These are phyloP conservation scores for Parmelia sp. DNA, from an alignment of 495 filamentous ascomycete species.

Conservation along the genomic window DNA sequence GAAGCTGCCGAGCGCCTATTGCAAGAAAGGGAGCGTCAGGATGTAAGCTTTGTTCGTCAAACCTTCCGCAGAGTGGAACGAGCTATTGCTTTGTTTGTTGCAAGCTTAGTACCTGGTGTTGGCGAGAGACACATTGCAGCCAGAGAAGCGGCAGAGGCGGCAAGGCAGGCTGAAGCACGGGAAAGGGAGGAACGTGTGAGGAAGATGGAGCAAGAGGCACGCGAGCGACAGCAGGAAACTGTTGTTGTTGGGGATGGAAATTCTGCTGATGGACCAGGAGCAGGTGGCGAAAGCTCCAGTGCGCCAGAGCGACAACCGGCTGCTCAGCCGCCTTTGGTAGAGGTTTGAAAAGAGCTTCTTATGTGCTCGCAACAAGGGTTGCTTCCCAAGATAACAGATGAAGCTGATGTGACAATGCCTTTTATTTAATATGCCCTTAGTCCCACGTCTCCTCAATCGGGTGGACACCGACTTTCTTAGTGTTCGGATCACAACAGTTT, in stretches of 20 bases:
- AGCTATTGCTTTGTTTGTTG: slow-evolving; percentile 73
- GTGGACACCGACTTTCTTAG: background rate
- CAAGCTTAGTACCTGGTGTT: slow-evolving; percentile 77
- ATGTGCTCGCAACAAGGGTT: background rate
- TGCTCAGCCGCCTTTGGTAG: slow-evolving; percentile 16
- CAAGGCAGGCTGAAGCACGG: slow-evolving; percentile 44
- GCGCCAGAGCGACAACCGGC: slow-evolving; percentile 9
- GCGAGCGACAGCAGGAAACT: slow-evolving; percentile 20
- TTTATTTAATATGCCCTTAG: background rate
- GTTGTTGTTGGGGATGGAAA: background rate
- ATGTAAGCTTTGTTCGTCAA: slow-evolving; percentile 49
- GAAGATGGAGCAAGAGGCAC: slow-evolving; percentile 35
- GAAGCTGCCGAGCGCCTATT: slow-evolving; percentile 51
- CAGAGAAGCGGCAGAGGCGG: slow-evolving; percentile 55
- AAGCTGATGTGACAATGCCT: background rate
- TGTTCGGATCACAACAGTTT: background rate
- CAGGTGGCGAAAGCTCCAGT: slow-evolving; percentile 11
- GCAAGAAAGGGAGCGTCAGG: slow-evolving; percentile 41
- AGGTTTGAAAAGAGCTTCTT: slow-evolving; percentile 10
- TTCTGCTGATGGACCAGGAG: slow-evolving; percentile 5
- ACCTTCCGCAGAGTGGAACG: slow-evolving; percentile 61
- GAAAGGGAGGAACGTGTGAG: slow-evolving; percentile 41
- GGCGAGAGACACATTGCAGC: slow-evolving; percentile 76
- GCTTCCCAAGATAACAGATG: background rate
- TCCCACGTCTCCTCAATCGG: background rate